Conservation (phyloP, 352 stramenopile species). For the Stephanocyclus meneghinianus region DNA sequence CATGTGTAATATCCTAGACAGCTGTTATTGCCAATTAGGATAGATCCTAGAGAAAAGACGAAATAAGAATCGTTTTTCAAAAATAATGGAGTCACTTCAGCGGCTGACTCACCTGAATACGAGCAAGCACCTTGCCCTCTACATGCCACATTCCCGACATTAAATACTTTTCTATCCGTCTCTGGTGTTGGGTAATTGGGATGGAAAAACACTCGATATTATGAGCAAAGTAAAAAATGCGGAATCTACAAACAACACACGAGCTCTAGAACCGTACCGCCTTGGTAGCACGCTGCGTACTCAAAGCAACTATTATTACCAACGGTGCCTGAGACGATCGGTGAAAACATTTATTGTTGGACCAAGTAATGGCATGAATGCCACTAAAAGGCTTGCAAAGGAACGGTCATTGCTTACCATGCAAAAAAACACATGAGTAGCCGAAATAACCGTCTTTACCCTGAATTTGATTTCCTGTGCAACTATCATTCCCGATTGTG, state of each 20-base stretch:
- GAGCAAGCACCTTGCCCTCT: background rate
- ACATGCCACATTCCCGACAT: background rate
- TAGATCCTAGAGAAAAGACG: background rate
- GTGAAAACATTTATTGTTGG: background rate
- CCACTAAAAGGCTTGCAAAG: too few species aligned
- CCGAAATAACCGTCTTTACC: background rate
- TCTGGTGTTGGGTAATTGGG: background rate
- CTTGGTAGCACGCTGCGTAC: slow-evolving; percentile 3
- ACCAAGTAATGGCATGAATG: background rate
- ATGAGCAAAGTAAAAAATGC: background rate
- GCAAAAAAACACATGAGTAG: background rate
- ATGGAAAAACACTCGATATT: too few species aligned
- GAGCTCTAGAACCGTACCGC: background rate
- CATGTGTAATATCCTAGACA: slow-evolving; percentile 6
- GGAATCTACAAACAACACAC: background rate
- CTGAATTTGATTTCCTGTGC: background rate
- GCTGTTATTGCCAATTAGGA: background rate
- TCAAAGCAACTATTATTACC: slow-evolving; percentile 10
- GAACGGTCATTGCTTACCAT: background rate
- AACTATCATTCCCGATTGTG: background rate
- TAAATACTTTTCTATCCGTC: background rate
- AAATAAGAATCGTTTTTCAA: background rate
- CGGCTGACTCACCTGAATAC: background rate
- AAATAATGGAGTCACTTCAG: background rate
- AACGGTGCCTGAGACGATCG: background rate